Percentiles rank a stretch among this genome's conserved stretches.
Conservation (phyloP, 108 stramenopile genomes). For the Conticribra weissflogii region DNA sequence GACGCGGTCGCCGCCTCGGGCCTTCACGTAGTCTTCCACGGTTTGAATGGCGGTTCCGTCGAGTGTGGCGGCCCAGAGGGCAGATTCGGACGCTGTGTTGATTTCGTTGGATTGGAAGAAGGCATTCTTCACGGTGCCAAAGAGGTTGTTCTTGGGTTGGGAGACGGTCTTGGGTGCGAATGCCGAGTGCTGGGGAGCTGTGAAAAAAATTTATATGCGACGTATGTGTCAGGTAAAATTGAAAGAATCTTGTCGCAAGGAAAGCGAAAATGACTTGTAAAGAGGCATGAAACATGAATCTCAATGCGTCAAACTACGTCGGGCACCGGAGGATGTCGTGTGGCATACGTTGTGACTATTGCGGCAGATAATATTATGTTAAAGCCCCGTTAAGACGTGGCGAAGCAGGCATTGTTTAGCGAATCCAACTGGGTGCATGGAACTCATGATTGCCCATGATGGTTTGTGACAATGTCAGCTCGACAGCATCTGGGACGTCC, state of each 20-base stretch:
- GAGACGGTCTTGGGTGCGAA: slow-evolving; percentile 29
- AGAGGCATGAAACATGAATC: no score
- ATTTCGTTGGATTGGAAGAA: slow-evolving; percentile 35
- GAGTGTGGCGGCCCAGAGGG: slow-evolving; percentile 40
- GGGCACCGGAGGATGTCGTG: no score
- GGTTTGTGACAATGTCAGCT: no score
- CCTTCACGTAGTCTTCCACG: slow-evolving; percentile 89
- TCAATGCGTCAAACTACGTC: no score
- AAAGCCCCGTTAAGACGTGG: no score
- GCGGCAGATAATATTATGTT: no score
- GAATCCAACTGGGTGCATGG: no score
- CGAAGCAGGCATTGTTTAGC: no score
- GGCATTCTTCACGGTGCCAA: slow-evolving; percentile 35
- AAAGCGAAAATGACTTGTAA: not conserved
- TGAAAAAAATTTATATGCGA: not conserved
- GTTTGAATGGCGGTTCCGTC: slow-evolving; percentile 42
- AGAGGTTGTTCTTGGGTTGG: slow-evolving; percentile 14
- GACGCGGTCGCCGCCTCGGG: slow-evolving; percentile 82
- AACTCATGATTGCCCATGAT: no score
- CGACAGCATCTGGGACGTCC: no score
- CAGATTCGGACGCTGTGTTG: slow-evolving; percentile 17
- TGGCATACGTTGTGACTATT: no score
- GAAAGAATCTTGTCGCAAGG: not conserved
- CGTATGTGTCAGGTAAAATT: not conserved
- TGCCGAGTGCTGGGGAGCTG: slow-evolving; percentile 43